These are phyloP conservation scores for Musa acuminata DNA, from an alignment of 176 grass and related monocot species.

Conservation along the genomic window DNA sequence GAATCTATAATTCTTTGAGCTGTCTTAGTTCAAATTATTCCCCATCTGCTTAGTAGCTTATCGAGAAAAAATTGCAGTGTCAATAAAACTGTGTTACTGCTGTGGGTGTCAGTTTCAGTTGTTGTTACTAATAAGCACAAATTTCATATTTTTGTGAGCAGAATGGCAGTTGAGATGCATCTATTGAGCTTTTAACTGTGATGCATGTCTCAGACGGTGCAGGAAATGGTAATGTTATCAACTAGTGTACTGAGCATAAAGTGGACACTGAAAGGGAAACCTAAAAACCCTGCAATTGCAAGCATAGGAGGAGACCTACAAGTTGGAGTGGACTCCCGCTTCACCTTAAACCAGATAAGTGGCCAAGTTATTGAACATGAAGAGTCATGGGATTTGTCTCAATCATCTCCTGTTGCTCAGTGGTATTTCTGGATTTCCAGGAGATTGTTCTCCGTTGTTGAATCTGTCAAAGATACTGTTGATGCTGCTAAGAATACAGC, in stretches of 20 bases:
- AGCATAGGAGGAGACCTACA: constrained; percentile 49
- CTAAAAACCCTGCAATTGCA: constrained; percentile 56
- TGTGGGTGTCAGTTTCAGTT: no score
- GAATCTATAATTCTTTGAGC: no score
- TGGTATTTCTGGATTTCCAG: constrained; percentile 78
- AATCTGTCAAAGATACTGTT: constrained; percentile 64
- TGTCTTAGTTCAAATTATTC: no score
- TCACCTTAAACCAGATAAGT: constrained; percentile 88
- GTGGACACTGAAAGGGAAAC: constrained; percentile 77
- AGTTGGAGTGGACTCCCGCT: constrained; percentile 44
- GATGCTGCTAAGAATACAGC: constrained; percentile 49
- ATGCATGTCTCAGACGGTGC: constrained; percentile 75
- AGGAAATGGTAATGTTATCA: constrained; percentile 92
- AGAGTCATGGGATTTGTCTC: constrained; percentile 81
- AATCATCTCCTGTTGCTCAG: constrained; percentile 56
- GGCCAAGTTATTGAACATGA: constrained; percentile 78
- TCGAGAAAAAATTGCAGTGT: no score
- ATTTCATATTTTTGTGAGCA: neutral
- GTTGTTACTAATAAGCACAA: neutral
- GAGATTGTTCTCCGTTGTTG: constrained; percentile 64
- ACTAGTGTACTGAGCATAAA: constrained; percentile 69
- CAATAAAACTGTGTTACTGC: no score
- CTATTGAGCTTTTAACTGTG: constrained; percentile 20
- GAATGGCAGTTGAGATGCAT: neutral
- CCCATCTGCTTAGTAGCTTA: no score